Conservation (phyloP, 2,329 filamentous ascomycete genomes). For the Pseudocercospora fijiensis region DNA sequence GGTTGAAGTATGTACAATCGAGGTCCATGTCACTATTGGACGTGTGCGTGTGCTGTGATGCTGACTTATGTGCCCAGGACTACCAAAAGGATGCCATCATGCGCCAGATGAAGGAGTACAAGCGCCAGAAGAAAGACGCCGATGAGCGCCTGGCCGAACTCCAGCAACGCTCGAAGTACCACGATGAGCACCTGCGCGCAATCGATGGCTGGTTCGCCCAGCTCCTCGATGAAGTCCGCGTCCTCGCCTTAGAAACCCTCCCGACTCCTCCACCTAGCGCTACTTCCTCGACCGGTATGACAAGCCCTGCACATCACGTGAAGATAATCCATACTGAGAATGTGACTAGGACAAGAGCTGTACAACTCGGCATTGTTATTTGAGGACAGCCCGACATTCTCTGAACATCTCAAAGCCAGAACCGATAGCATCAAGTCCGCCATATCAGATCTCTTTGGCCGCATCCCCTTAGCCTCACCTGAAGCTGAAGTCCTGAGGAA, state of each 20-base stretch:
- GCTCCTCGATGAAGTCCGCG: constrained; percentile 53
- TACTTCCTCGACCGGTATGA: constrained; percentile 35
- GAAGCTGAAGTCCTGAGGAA: constrained; percentile 72
- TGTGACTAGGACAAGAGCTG: constrained; percentile 36
- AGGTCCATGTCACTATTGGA: not conserved
- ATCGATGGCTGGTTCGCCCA: constrained; percentile 94
- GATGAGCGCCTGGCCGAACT: constrained; percentile 80
- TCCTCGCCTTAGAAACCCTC: constrained; percentile 43
- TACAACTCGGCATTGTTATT: constrained; percentile 57
- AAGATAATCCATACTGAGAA: constrained; percentile 35
- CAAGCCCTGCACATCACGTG: constrained; percentile 27
- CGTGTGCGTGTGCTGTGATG: not conserved
- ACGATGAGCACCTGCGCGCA: constrained; percentile 88
- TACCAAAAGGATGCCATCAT: constrained; percentile 96
- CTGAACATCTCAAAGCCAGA: constrained; percentile 74
- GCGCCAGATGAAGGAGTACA: constrained; percentile 97
- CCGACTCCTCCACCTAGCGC: constrained; percentile 35
- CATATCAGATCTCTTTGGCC: constrained; percentile 66
- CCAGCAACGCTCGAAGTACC: constrained; percentile 72
- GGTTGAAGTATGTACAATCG: constrained; percentile 62
- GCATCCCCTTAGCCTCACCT: constrained; percentile 54
- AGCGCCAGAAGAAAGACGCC: constrained; percentile 78
- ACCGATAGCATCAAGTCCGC: constrained; percentile 73
- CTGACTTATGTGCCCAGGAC: constrained; percentile 54
- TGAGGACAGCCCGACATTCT: constrained; percentile 62